Base-by-base conservation (phyloP, 257 asterid genomes). In the Solanum neorickii region DNA sequence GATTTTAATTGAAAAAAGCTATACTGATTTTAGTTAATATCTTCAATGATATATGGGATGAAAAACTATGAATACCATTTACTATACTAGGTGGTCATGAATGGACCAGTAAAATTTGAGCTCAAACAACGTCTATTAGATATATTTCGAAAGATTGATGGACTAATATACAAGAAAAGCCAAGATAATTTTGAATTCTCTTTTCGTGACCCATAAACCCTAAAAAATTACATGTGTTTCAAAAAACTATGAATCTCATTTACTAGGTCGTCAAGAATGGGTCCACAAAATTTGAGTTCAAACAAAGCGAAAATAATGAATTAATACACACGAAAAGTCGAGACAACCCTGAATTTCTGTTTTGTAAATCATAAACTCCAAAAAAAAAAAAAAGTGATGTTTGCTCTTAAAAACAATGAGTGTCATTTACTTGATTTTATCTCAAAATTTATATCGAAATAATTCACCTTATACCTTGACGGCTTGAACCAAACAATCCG, bases 151-250 rank as follows among this genome's bases (percentile, higher is more conserved):
- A 20, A 56, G 65, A 56, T 56, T 56, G 25, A 25, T 56, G 65
- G 65, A 56, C 25, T 20, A 52, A 18, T 6, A 52, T 18, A 18
- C 23, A 52, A 52, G n/a, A 18, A 18, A 52, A 18, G n/a, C 0
- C 62, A 52, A 52, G 62, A 52, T 18, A 52, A 18, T 52, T 23
- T 52, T 52, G n/a, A 52, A 52, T 52, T 52, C 10, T 52, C 7
- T 4, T 1, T 52, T 52, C n/a, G 4, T 52, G 4, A 52, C 0
- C 0, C n/a, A 52, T 16, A 52, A 52, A 52, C 2, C 18, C 62
- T 1, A 1, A 52, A 52, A 52, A 52, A 0, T 23, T 0, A 52
- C 1, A 1, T 18, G 62, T 52, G 11, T 10, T 23, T 9, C n/a
- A 1, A 18, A 39, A 52, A 56, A 56, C 25, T 56, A 56, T 56